A percentile compares a stretch with the other conserved stretches of the same genome.
Evolutionary conservation across 116 monocot genomes (phyloP).

Genomic region (Iris pallida): DNA sequence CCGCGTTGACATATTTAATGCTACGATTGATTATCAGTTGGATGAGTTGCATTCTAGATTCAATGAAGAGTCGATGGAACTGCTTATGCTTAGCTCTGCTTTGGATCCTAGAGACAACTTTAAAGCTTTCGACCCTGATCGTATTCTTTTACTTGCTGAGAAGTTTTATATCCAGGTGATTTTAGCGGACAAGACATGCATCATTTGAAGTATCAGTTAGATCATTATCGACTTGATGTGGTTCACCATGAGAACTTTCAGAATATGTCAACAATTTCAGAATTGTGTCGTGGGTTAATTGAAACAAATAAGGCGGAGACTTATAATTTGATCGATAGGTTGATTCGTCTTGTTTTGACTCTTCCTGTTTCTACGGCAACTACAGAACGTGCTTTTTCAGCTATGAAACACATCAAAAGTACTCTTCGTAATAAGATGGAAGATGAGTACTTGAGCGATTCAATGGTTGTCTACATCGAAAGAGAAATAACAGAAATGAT

Average conservation of each 20-base stretch:
- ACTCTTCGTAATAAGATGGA: neutral
- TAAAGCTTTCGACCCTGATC: neutral
- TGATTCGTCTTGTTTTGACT: neutral
- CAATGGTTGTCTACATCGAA: neutral
- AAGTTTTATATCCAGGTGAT: neutral
- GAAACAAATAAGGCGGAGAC: neutral
- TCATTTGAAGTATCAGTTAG: neutral
- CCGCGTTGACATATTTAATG: neutral
- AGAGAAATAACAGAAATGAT: neutral
- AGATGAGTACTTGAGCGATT: neutral
- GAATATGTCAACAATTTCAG: neutral
- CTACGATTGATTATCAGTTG: neutral
- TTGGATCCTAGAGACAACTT: neutral
- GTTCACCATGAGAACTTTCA: neutral
- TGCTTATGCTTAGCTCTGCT: neutral
- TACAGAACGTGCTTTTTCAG: neutral
- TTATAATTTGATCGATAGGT: neutral
- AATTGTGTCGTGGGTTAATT: neutral
- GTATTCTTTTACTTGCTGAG: neutral
- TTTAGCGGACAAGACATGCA: neutral
- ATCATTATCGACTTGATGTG: neutral
- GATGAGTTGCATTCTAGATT: neutral
- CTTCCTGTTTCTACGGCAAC: slow-evolving; percentile 7
- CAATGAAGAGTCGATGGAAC: neutral
- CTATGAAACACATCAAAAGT: neutral